Percentiles rank a stretch among this genome's conserved stretches.
phyloP scores from a whole-genome alignment of 768 basidiomycete species.

The Auricularia auricula-judae region DNA sequence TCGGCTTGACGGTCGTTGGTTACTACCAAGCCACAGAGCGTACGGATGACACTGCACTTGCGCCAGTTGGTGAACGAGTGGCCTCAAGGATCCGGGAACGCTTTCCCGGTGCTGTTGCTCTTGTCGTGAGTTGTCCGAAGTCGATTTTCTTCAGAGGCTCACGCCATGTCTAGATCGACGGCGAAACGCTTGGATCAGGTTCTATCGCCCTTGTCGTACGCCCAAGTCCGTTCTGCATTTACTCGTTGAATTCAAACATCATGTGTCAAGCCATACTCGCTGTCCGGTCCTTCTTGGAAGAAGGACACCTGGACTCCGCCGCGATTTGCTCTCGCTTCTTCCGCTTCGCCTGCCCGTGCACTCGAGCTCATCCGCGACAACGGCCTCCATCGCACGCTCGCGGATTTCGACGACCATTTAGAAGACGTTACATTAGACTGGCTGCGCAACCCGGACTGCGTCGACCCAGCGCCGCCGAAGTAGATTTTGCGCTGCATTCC shows the following conservation, averaged over 20 bases:
- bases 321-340: slow-evolving; percentile 34
- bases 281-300: slow-evolving; percentile 21
- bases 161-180: slow-evolving; percentile 40
- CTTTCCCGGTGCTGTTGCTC: slow-evolving; percentile 52
- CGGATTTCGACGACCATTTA: slow-evolving; percentile 76
- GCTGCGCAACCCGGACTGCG: slow-evolving; percentile 25
- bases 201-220: slow-evolving; percentile 50
- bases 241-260: neutral
- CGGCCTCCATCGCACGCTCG: slow-evolving; percentile 46
- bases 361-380: slow-evolving; percentile 37
- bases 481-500: neutral
- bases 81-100: slow-evolving; percentile 40
- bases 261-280: slow-evolving; percentile 37
- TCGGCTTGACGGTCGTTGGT: slow-evolving; percentile 46
- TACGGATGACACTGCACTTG: slow-evolving; percentile 47
- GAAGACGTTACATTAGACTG: slow-evolving; percentile 54
- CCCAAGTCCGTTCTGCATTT: slow-evolving; percentile 6
- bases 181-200: slow-evolving; percentile 39
- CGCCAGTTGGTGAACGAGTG: slow-evolving; percentile 55
- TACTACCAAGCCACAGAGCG: slow-evolving; percentile 69
- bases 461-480: neutral
- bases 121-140: slow-evolving; percentile 42
- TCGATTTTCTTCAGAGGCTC: neutral
- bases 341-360: slow-evolving; percentile 36
- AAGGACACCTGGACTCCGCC: slow-evolving; percentile 20